Base-by-base conservation (phyloP, 2,329 filamentous ascomycete species). In the Aspergillus versicolor region DNA sequence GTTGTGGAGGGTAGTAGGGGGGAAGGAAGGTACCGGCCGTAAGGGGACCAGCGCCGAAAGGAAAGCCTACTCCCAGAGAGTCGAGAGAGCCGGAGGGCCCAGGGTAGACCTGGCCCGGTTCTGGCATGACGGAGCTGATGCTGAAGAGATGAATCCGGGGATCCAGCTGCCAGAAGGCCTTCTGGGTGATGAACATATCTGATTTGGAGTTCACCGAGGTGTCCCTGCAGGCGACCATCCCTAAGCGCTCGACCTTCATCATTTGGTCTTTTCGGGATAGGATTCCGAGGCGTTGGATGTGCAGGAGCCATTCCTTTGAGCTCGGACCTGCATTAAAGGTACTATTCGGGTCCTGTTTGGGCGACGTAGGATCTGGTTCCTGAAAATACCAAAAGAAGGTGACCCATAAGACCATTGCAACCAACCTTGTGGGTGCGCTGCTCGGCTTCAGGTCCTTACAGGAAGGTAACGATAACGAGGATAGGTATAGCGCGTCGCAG, bases 401-500 rank as follows among this genome's bases (percentile, higher is more conserved):
- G 19, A 45, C 32, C 50, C 50, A 56, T 44, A 50, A 52, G 12
- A 54, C 45, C 52, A 34, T 54, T 21, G 43, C 43, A 34, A 27
- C 22, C 27, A 30, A n/a, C 48, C 52, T 45, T 15, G 44, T 30
- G 37, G 47, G 37, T 34, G 49, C 43, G 34, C 43, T 57, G 5
- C 46, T 66, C 17, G 64, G 67, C 19, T 61, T 72, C 11, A 62
- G 46, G n/a, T 61, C 67, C 1, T 54, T 71, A 2, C 56, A 42
- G 8, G 69, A 71, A 34, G 42, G 60, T 11, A 61, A 60, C 12
- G 69, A 66, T 24, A 66, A 61, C 0, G 57, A 72, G 65, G 1
- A 72, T 64, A 0, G 40, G 64, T 7, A 70, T 67, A 0, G 57
- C 70, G 4, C 72, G 68, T 72, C 53, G 70, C 66, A 0, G 63